A percentile compares a stretch with the other conserved stretches of the same genome.
Conservation (phyloP, 2,329 filamentous ascomycete genomes). For the Capronia coronata region DNA sequence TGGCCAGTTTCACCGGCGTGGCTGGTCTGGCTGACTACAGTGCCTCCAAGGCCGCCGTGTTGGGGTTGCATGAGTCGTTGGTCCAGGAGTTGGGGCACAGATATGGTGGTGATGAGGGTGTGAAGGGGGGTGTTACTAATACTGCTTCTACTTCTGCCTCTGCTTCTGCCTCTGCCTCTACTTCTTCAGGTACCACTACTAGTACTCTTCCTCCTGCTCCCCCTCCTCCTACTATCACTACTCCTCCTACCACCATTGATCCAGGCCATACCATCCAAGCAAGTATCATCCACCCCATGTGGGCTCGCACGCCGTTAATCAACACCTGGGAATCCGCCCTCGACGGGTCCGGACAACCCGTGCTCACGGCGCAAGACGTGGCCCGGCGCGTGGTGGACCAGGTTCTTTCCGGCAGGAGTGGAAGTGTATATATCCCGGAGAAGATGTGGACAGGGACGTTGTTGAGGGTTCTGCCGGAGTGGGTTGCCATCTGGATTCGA, state of each 20-base stretch:
- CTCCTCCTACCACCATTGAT: not conserved
- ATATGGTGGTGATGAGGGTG: conserved; percentile 38
- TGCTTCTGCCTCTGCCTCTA: too few relatives aligned
- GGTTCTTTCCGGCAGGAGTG: conserved; percentile 45
- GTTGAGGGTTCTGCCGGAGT: conserved; percentile 51
- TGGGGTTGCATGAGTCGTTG: conserved; percentile 62
- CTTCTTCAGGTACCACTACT: not conserved
- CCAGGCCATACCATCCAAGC: conserved; percentile 20
- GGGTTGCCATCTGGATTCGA: conserved; percentile 40
- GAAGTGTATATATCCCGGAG: conserved; percentile 28
- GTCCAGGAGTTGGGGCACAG: conserved; percentile 52
- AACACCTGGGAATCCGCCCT: conserved; percentile 49
- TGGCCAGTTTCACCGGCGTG: conserved; percentile 55
- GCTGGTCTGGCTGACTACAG: conserved; percentile 63
- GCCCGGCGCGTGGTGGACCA: conserved; percentile 57
- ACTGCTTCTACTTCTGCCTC: too few relatives aligned
- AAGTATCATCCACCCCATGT: conserved; percentile 22
- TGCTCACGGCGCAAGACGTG: conserved; percentile 41
- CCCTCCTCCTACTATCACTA: too few relatives aligned
- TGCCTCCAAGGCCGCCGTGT: conserved; percentile 58
- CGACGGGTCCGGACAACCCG: conserved; percentile 46
- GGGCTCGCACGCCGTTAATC: conserved; percentile 20
- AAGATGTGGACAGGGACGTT: conserved; percentile 29
- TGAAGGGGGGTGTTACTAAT: too few relatives aligned
- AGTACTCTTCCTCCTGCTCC: not conserved